Conservation (phyloP, 2,329 filamentous ascomycete genomes). For the Sclerotinia sclerotiorum region DNA sequence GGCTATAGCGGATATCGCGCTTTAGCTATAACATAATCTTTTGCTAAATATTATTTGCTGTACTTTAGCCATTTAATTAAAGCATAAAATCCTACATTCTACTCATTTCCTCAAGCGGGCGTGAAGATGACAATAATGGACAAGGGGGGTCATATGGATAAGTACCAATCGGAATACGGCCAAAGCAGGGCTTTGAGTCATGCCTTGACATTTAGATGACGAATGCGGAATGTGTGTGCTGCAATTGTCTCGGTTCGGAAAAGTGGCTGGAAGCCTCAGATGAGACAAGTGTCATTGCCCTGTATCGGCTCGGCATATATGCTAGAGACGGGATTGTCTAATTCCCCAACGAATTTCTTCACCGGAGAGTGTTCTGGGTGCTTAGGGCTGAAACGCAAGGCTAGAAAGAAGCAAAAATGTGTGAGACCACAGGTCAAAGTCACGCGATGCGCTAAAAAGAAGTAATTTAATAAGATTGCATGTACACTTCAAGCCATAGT, state of each 20-base stretch:
- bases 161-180: neutral
- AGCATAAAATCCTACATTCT: neutral
- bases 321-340: neutral
- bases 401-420: neutral
- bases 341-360: neutral
- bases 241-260: neutral
- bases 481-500: neutral
- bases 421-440: neutral
- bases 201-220: neutral
- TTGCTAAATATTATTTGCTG: neutral
- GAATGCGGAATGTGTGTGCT: neutral
- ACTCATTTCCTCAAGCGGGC: neutral
- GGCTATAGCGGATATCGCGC: neutral
- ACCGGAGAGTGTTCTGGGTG: neutral
- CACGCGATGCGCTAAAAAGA: neutral
- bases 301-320: slow-evolving; percentile 9
- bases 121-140: neutral
- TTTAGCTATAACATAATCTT: neutral
- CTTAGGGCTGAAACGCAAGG: slow-evolving; percentile 8
- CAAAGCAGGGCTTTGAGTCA: neutral
- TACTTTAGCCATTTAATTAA: neutral
- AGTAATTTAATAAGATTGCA: neutral
- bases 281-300: neutral
- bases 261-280: neutral
- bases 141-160: neutral